A percentile compares a stretch with the other conserved stretches of the same genome.
Conservation (phyloP, 2,329 filamentous ascomycete species). For the Dothideomycetes sp. region DNA sequence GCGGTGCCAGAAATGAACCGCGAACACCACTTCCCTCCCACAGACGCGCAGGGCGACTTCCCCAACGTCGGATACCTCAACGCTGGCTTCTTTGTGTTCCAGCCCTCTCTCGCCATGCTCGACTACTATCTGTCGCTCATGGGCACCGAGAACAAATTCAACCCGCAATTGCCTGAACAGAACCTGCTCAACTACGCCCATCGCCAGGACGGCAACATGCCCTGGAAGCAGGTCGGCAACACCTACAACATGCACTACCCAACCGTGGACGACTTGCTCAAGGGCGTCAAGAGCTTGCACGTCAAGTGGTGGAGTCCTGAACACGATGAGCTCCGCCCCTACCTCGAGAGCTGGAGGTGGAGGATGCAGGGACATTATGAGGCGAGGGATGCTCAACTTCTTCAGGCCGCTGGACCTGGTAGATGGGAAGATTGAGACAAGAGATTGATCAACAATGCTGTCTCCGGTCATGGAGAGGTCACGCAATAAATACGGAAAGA, state of each 20-base stretch:
- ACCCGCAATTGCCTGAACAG: slow-evolving; percentile 24
- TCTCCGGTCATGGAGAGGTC: too few species aligned
- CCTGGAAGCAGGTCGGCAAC: slow-evolving; percentile 25
- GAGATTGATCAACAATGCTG: too few species aligned
- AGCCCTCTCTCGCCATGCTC: slow-evolving; percentile 17
- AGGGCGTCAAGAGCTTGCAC: slow-evolving; percentile 25
- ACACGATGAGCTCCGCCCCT: slow-evolving; percentile 20
- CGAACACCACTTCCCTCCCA: slow-evolving; percentile 22
- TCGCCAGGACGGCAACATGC: slow-evolving; percentile 26
- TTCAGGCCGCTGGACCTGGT: too few species aligned
- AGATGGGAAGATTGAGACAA: too few species aligned
- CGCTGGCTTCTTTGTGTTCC: slow-evolving; percentile 24
- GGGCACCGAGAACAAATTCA: slow-evolving; percentile 18
- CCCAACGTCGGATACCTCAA: slow-evolving; percentile 19
- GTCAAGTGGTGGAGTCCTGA: slow-evolving; percentile 29
- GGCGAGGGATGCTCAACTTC: slow-evolving; percentile 21
- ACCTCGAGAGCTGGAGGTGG: slow-evolving; percentile 22
- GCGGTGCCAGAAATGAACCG: slow-evolving; percentile 19
- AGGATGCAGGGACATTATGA: slow-evolving; percentile 26
- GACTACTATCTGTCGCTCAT: slow-evolving; percentile 21
- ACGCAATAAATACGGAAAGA: too few species aligned
- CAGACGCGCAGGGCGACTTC: slow-evolving; percentile 15
- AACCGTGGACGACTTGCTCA: slow-evolving; percentile 23
- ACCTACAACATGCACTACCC: slow-evolving; percentile 28
- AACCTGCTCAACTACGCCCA: slow-evolving; percentile 27